Percentiles rank a stretch among this genome's conserved stretches.
phyloP scores from a whole-genome alignment of 1,139 yeast species.

The Blastobotrys buckinghamii region DNA sequence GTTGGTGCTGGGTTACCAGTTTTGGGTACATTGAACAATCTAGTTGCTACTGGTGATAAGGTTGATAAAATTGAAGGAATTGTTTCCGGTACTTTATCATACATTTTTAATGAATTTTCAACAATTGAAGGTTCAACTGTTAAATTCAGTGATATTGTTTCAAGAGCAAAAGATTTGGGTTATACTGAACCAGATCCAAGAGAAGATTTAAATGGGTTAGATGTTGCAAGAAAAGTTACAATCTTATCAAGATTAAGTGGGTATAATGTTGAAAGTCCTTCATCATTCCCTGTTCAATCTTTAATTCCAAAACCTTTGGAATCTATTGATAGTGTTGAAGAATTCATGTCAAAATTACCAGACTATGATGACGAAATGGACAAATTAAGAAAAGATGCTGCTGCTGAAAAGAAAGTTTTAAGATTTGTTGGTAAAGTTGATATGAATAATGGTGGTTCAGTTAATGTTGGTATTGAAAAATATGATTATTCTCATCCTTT shows the following conservation, averaged over 20 bases:
- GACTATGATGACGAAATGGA: slow-evolving; percentile 76
- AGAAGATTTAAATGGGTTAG: slow-evolving; percentile 95
- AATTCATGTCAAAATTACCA: slow-evolving; percentile 76
- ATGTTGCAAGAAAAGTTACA: slow-evolving; percentile 96
- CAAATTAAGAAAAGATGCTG: slow-evolving; percentile 72
- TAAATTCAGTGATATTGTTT: slow-evolving; percentile 85
- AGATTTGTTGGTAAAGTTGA: slow-evolving; percentile 93
- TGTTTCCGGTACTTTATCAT: slow-evolving; percentile 93
- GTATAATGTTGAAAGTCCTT: slow-evolving; percentile 76
- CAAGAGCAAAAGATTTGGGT: slow-evolving; percentile 81
- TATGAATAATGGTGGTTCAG: slow-evolving; percentile 49
- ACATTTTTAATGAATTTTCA: slow-evolving; percentile 89
- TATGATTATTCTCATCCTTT: slow-evolving; percentile 82
- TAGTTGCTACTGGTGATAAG: slow-evolving; percentile 87
- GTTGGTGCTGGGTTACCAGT: slow-evolving; percentile 98
- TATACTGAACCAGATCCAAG: slow-evolving; percentile 99
- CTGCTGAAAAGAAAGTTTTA: slow-evolving; percentile 75
- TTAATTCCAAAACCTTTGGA: slow-evolving; percentile 85
- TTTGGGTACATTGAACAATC: slow-evolving; percentile 79
- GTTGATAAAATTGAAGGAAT: slow-evolving; percentile 90
- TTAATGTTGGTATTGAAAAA: slow-evolving; percentile 82
- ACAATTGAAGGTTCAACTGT: slow-evolving; percentile 52
- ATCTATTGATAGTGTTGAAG: slow-evolving; percentile 62
- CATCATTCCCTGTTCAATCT: slow-evolving; percentile 93
- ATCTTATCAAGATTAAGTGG: slow-evolving; percentile 93